phyloP scores from a whole-genome alignment of 345 rosid genomes.

The Adansonia digitata region DNA sequence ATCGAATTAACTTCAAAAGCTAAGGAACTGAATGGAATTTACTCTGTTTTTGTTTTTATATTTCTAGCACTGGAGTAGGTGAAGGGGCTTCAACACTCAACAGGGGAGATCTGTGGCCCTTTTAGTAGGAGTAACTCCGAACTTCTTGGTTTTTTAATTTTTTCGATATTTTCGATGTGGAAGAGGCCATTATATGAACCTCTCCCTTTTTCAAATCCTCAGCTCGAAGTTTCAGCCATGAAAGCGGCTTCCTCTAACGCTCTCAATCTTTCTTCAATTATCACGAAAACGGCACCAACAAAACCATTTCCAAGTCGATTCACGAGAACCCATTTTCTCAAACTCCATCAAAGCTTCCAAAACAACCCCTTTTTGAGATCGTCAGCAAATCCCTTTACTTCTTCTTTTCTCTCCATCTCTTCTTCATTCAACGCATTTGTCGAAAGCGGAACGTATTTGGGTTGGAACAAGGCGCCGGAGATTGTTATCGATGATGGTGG shows the following conservation, averaged over 20 bases:
- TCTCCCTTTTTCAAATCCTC: background rate
- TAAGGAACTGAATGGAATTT: background rate
- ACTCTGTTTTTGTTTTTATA: background rate
- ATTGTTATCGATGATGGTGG: slow-evolving; percentile 17
- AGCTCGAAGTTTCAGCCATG: background rate
- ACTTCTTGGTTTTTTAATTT: background rate
- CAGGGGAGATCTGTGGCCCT: background rate
- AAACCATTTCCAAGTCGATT: background rate
- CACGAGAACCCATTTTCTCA: slow-evolving; percentile 2
- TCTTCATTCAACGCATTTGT: slow-evolving; percentile 23
- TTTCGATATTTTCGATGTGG: background rate
- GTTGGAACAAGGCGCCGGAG: slow-evolving; percentile 49
- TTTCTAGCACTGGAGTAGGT: too few species aligned
- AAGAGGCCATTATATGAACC: background rate
- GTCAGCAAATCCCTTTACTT: slow-evolving; percentile 23
- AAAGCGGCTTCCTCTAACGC: background rate
- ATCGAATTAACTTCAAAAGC: background rate
- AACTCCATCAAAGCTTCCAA: background rate
- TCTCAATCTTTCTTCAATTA: background rate
- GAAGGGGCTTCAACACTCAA: background rate
- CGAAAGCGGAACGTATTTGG: slow-evolving; percentile 29
- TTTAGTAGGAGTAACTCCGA: background rate
- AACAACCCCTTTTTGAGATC: background rate
- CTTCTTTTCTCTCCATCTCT: background rate
- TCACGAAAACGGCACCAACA: background rate